Evolutionary conservation across 176 grass and related monocot genomes (phyloP), one percentile per base, ranked within the genome.

Genomic region (Carex kokanica): DNA sequence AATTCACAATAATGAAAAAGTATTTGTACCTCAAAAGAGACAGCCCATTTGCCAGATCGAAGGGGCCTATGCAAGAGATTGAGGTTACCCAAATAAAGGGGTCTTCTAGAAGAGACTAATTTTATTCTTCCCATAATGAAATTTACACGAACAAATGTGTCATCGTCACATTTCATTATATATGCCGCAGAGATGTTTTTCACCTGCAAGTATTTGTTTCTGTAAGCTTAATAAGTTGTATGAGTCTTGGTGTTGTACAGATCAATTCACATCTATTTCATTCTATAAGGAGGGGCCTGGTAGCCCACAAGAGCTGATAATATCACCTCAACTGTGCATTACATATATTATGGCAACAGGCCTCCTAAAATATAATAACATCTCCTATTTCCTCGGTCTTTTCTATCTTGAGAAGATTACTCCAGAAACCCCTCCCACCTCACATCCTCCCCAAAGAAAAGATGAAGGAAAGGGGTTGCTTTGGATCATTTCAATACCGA

Each of bases 51-150:
- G 45, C 95, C 95, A 54, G 59, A 89, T 65, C 92, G 92, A 78
- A 98, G 75, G 64, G 95, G 95, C 84, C 95, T 98, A 66, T 98
- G 95, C 87, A 94, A 88, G 34, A 98, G 90, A 85, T 98, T 98
- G 78, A 98, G 92, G 79, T 98, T 98, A 43, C 95, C 92, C 86
- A 98, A 85, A 85, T 98, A 98, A 81, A 94, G 84, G 64, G 95
- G 87, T 74, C 83, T 94, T 60, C 51, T 78, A 32, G 60, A 54
- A 25, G 15, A 78, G 53, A 89, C 78, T 85, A 90, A 88, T 64
- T 94, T 98, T 41, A 94, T 90, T 75, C 90, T 87, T 55, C 86
- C 86, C 52, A 94, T 63, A 80, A 98, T 86, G 72, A 91, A 78
- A 90, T 94, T 91, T 90, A 94, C 81, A 77, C 95, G 88, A 83